These are phyloP conservation scores for Saturnispora hagleri DNA, from an alignment of 805 yeast genomes.

Conservation along the genomic window DNA sequence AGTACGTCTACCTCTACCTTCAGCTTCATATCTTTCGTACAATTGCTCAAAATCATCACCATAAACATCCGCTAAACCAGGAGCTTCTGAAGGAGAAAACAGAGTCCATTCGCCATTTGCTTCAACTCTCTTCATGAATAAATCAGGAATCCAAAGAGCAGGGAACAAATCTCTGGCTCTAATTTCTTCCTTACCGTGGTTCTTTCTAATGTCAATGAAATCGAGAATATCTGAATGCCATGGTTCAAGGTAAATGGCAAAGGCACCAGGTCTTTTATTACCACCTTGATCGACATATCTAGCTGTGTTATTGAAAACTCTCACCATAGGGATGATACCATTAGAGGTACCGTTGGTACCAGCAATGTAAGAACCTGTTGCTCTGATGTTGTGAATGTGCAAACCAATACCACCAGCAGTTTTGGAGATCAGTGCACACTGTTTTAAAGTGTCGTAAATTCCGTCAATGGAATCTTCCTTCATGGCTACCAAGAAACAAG, in stretches of 20 bases:
- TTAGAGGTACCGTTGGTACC: constrained; percentile 57
- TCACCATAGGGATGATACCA: constrained; percentile 54
- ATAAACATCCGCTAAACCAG: constrained; percentile 45
- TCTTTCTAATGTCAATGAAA: constrained; percentile 49
- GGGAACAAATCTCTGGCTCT: constrained; percentile 57
- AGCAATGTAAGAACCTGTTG: constrained; percentile 52
- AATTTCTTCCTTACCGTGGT: constrained; percentile 56
- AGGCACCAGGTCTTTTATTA: constrained; percentile 57
- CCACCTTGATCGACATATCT: constrained; percentile 61
- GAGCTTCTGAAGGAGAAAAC: constrained; percentile 52
- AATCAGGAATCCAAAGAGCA: constrained; percentile 55
- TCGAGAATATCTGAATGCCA: constrained; percentile 57
- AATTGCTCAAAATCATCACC: constrained; percentile 48
- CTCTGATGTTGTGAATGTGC: constrained; percentile 50
- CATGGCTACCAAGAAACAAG: constrained; percentile 57
- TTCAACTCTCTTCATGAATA: constrained; percentile 54
- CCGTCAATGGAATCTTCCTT: constrained; percentile 56
- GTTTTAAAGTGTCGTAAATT: constrained; percentile 50
- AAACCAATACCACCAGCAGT: constrained; percentile 58
- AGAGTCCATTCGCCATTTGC: constrained; percentile 47
- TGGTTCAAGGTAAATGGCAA: constrained; percentile 52
- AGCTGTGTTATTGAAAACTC: constrained; percentile 56
- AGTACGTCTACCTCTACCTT: constrained; percentile 39
- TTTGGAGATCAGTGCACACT: constrained; percentile 53
- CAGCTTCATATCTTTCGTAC: constrained; percentile 43